Evolutionary conservation across 495 filamentous ascomycete species (phyloP).

Genomic region (Hypoxylon fragiforme): DNA sequence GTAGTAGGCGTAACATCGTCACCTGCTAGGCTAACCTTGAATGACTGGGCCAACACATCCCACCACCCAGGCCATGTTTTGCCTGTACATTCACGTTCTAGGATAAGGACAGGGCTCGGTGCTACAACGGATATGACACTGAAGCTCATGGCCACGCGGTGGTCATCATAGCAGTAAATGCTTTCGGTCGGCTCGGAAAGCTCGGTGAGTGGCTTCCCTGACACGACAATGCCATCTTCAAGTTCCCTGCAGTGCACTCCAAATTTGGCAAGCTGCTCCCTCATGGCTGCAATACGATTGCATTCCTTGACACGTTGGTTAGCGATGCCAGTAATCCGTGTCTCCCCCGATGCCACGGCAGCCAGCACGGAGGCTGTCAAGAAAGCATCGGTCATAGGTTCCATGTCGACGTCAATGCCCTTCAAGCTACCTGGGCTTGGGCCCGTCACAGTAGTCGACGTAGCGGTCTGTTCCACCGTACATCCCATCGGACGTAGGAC

Average conservation of each 20-base stretch:
- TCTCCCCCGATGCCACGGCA: conserved; percentile 83
- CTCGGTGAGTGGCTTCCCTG: conserved; percentile 63
- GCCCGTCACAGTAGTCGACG: conserved; percentile 90
- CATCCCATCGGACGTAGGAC: conserved; percentile 95
- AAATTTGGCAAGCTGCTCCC: conserved; percentile 93
- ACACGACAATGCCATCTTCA: conserved; percentile 88
- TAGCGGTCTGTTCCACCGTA: conserved; percentile 77
- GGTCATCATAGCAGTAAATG: conserved; percentile 95
- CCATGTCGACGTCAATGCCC: conserved; percentile 85
- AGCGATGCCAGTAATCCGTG: conserved; percentile 90
- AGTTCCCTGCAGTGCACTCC: conserved; percentile 85
- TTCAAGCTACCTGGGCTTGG: conserved; percentile 73
- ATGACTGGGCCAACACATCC: conserved; percentile 79
- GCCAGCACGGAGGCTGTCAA: conserved; percentile 91
- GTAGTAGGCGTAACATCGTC: conserved; percentile 57
- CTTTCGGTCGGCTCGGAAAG: conserved; percentile 66
- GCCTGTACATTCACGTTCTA: conserved; percentile 87
- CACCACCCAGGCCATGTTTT: conserved; percentile 99
- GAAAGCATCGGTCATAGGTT: conserved; percentile 99
- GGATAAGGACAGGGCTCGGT: conserved; percentile 75
- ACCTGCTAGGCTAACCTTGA: conserved; percentile 73
- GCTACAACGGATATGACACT: conserved; percentile 80
- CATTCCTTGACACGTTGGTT: conserved; percentile 99
- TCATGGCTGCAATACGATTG: conserved; percentile 96
- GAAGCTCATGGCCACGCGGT: conserved; percentile 98